A percentile compares a stretch with the other conserved stretches of the same genome.
Conservation (phyloP, 176 grass and related monocot genomes). For the Cenchrus fungigraminus region DNA sequence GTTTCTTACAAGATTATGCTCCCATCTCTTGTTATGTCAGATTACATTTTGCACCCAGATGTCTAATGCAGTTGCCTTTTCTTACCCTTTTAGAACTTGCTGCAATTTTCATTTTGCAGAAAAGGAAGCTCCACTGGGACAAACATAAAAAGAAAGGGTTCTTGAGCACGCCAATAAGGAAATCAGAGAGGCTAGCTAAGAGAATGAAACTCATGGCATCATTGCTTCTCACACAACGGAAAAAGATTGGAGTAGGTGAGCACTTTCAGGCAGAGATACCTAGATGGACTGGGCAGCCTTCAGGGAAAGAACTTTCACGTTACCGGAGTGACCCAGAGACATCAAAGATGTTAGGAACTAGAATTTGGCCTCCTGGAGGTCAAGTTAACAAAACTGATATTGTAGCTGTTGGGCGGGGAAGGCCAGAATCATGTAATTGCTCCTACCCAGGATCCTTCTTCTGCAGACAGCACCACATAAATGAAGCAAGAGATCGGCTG, state of each 20-base stretch:
- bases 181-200: slow-evolving; percentile 88
- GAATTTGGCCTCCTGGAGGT: slow-evolving; percentile 64
- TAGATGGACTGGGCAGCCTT: slow-evolving; percentile 62
- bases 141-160: slow-evolving; percentile 56
- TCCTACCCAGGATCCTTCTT: slow-evolving; percentile 60
- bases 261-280: slow-evolving; percentile 86
- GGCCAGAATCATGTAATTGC: slow-evolving; percentile 62
- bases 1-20: slow-evolving; percentile 11
- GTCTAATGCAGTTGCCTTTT: slow-evolving; percentile 13
- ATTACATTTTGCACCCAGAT: slow-evolving; percentile 24
- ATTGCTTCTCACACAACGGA: slow-evolving; percentile 67
- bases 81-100: slow-evolving; percentile 35
- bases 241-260: slow-evolving; percentile 73
- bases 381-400: slow-evolving; percentile 35
- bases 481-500: slow-evolving; percentile 58
- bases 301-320: slow-evolving; percentile 47
- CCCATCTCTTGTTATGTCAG: not conserved
- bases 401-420: slow-evolving; percentile 49
- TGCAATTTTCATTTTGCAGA: slow-evolving; percentile 59
- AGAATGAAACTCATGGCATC: slow-evolving; percentile 61
- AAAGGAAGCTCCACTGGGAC: slow-evolving; percentile 49
- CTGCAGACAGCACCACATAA: slow-evolving; percentile 71
- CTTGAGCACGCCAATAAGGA: slow-evolving; percentile 59
- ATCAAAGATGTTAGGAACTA: slow-evolving; percentile 73
- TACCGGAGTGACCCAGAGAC: slow-evolving; percentile 59